Conservation (phyloP, 495 filamentous ascomycete species). For the Penicillium paradoxum region DNA sequence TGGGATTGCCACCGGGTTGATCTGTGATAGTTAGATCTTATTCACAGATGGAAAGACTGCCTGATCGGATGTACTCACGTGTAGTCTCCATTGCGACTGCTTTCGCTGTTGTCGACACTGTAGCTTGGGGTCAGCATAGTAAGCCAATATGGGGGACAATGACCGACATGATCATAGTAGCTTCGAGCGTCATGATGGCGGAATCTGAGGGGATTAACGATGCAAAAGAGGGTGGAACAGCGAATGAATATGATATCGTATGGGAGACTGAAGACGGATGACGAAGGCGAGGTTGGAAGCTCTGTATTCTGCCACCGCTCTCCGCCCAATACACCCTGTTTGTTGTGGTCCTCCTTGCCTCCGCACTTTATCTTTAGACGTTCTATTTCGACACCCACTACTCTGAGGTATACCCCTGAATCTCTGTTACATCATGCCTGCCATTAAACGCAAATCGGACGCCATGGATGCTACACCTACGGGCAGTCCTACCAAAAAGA, state of each 20-base stretch:
- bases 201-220: slow-evolving; percentile 6
- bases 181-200: slow-evolving; percentile 65
- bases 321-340: slow-evolving; percentile 22
- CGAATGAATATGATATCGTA: slow-evolving; percentile 6
- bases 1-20: slow-evolving; percentile 95
- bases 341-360: slow-evolving; percentile 24
- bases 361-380: slow-evolving; percentile 17
- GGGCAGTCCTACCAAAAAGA: slow-evolving; percentile 55
- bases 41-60: neutral
- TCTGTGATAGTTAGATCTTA: slow-evolving; percentile 35
- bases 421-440: too few species aligned
- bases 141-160: slow-evolving; percentile 13
- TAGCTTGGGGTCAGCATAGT: slow-evolving; percentile 22
- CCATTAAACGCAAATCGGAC: slow-evolving; percentile 57
- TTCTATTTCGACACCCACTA: slow-evolving; percentile 6
- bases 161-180: slow-evolving; percentile 68
- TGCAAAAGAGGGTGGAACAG: slow-evolving; percentile 3
- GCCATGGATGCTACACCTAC: slow-evolving; percentile 41
- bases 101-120: slow-evolving; percentile 97
- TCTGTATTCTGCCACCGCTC: slow-evolving; percentile 21
- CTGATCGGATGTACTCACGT: slow-evolving; percentile 28
- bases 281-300: slow-evolving; percentile 17
- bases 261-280: slow-evolving; percentile 14
- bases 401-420: slow-evolving; percentile 6
- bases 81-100: slow-evolving; percentile 95